Conservation (phyloP, 768 basidiomycete genomes). For the Kwoniella europaea region DNA sequence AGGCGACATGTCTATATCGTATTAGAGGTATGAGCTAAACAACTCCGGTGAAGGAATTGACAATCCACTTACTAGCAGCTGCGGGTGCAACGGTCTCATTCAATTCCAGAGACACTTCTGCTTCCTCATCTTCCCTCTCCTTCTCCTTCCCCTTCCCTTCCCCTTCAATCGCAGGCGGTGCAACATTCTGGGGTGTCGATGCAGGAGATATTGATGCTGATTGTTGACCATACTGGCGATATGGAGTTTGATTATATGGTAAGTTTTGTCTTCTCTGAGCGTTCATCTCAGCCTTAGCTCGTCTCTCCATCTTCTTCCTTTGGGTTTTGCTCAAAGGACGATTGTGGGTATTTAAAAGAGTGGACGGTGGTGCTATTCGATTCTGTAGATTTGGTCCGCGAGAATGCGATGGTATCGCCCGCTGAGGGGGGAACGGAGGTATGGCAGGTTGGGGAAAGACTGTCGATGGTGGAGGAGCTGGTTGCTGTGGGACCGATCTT, state of each 20-base stretch:
- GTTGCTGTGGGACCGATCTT: neutral
- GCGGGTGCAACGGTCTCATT: slow-evolving; percentile 11
- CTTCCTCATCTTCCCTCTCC: slow-evolving; percentile 5
- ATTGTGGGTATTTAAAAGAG: neutral
- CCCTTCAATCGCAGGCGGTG: neutral
- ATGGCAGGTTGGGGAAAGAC: neutral
- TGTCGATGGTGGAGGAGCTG: neutral
- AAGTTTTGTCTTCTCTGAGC: neutral
- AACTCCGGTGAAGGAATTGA: neutral
- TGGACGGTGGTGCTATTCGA: neutral
- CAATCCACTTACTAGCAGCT: slow-evolving; percentile 16
- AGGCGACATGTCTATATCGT: slow-evolving; percentile 31
- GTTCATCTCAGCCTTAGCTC: neutral
- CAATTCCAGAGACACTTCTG: slow-evolving; percentile 5
- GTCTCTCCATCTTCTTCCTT: slow-evolving; percentile 24
- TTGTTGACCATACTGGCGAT: neutral
- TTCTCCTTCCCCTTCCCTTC: slow-evolving; percentile 6
- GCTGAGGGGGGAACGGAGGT: neutral
- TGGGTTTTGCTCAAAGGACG: neutral
- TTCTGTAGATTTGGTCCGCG: too few species aligned
- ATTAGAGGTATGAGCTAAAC: neutral
- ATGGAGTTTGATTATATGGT: neutral
- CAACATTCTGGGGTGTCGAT: neutral
- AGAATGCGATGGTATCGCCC: too few species aligned
- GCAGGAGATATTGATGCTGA: neutral